These are phyloP conservation scores for Silybum marianum DNA, from an alignment of 129 eudicot genomes.

Conservation along the genomic window DNA sequence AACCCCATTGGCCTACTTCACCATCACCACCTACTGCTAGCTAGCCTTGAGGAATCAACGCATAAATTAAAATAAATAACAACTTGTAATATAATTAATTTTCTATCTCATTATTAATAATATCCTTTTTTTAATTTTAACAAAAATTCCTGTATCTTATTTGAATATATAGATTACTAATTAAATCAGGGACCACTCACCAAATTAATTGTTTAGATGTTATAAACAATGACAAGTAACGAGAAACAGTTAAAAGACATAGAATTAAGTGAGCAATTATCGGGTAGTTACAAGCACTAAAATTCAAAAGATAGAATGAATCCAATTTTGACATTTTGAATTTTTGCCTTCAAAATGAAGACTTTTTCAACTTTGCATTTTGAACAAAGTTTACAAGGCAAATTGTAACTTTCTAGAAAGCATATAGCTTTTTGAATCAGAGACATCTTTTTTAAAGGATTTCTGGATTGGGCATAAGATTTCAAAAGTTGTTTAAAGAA, in stretches of 20 bases:
- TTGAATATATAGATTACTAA: background rate
- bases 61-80: background rate
- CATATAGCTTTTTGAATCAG: too few species aligned
- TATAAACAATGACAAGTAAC: too few species aligned
- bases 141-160: background rate
- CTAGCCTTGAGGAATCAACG: background rate
- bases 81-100: background rate
- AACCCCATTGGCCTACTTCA: background rate
- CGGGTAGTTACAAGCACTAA: too few species aligned
- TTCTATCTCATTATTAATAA: background rate
- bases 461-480: too few species aligned
- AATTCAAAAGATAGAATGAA: too few species aligned
- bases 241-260: background rate
- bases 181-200: background rate
- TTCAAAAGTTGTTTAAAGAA: too few species aligned
- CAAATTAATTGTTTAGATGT: background rate
- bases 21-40: background rate
- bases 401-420: background rate
- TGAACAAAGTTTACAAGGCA: background rate
- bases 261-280: background rate
- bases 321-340: too few species aligned
- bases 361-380: background rate
- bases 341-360: background rate
- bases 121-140: background rate
- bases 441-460: too few species aligned